A percentile compares a stretch with the other conserved stretches of the same genome.
Evolutionary conservation across 805 yeast genomes (phyloP).

Genomic region (Kodamaea fukazawae): DNA sequence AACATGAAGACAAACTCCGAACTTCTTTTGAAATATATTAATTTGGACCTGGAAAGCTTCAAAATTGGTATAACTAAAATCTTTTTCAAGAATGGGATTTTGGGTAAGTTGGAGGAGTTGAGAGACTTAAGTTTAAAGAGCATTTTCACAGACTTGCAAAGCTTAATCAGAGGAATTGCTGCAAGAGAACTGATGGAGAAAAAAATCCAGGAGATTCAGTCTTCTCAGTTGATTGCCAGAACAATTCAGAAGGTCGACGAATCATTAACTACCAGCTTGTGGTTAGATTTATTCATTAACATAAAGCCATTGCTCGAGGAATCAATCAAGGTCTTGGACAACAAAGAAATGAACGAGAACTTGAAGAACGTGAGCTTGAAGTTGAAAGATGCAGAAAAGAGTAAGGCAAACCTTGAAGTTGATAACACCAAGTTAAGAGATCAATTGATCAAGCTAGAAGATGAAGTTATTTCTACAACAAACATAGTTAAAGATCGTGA

Average conservation of each 20-base stretch:
- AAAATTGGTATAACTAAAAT: conserved; percentile 71
- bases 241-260: conserved; percentile 55
- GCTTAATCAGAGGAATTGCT: conserved; percentile 61
- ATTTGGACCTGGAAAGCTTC: conserved; percentile 57
- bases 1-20: conserved; percentile 68
- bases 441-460: conserved; percentile 31
- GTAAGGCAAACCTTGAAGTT: conserved; percentile 26
- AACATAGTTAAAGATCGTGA: conserved; percentile 46
- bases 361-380: conserved; percentile 49
- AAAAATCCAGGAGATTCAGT: conserved; percentile 59
- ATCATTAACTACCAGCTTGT: conserved; percentile 52
- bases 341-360: conserved; percentile 56
- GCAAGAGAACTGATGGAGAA: conserved; percentile 48
- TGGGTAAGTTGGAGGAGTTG: conserved; percentile 72
- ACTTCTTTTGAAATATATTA: conserved; percentile 58
- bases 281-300: conserved; percentile 73
- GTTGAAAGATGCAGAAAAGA: conserved; percentile 35
- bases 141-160: conserved; percentile 60
- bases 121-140: conserved; percentile 63
- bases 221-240: conserved; percentile 64
- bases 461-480: conserved; percentile 27
- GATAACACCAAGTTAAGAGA: conserved; percentile 42
- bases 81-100: conserved; percentile 73
- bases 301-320: conserved; percentile 75
- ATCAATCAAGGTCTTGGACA: conserved; percentile 56